Evolutionary conservation across 2,329 filamentous ascomycete genomes (phyloP).

Genomic region (Chaetomiaceae sp.): DNA sequence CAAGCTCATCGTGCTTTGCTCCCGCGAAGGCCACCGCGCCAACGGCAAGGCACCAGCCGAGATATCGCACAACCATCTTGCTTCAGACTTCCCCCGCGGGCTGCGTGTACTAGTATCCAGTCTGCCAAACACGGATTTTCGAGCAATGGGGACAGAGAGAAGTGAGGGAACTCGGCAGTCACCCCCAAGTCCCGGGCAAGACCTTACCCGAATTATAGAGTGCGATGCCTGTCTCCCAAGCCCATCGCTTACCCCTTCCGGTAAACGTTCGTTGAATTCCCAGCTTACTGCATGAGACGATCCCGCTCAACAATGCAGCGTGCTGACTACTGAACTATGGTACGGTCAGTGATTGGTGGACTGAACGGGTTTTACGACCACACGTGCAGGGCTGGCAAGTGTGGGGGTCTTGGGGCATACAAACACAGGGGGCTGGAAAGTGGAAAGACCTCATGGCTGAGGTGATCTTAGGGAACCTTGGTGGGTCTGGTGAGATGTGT

Average conservation of each 20-base stretch:
- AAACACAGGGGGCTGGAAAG: background rate
- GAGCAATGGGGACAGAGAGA: too few species aligned
- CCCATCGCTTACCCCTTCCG: background rate
- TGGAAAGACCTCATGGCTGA: background rate
- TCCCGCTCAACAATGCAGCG: background rate
- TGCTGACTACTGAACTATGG: slow-evolving; percentile 2
- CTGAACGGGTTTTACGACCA: background rate
- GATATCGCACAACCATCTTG: background rate
- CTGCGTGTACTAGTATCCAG: too few species aligned
- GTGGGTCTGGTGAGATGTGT: too few species aligned
- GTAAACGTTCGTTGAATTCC: background rate
- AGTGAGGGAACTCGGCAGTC: background rate
- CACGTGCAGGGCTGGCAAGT: background rate
- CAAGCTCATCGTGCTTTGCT: background rate
- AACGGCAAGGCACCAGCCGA: background rate
- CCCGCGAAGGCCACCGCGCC: background rate
- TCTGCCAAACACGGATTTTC: too few species aligned
- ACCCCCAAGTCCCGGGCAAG: too few species aligned
- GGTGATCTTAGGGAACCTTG: too few species aligned
- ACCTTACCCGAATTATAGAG: too few species aligned
- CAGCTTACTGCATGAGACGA: background rate
- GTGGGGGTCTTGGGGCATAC: background rate
- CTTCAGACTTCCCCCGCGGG: too few species aligned
- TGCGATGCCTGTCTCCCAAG: background rate
- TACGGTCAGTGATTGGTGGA: background rate